Base-by-base conservation (phyloP, 805 yeast genomes). In the Ogataea sp. region DNA sequence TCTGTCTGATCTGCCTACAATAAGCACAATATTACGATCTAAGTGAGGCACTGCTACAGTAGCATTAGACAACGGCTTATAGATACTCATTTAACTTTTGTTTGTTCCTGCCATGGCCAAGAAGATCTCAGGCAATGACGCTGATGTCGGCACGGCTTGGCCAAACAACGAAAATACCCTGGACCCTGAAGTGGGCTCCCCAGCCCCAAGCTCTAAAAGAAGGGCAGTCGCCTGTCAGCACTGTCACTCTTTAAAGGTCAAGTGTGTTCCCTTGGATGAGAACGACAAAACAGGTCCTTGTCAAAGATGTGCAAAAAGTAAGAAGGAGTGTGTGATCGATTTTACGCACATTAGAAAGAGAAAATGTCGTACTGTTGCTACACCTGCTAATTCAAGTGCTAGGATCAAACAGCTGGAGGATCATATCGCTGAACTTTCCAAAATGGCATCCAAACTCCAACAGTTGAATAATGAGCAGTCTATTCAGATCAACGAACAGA, bases 221-320 rank as follows among this genome's bases (percentile, higher is more conserved):
- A 50, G 78, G 36, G 59, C 80, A 0, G 77, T 74, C 13, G 84
- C 84, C 2, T 79, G 85, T 55, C 75, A 72, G 46, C 65, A 75
- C n/a, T 88, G 97, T 54, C 95, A 90, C 51, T 57, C 83, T 0
- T 68, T 86, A 37, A 88, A 88, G 53, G 96, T 88, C 26, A 78
- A 82, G 49, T 88, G 97, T 59, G 76, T 82, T 7, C 93, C 95
- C 0, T 66, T 80, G 1, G 80, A 80, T 52, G 57, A 67, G 31
- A 51, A 65, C 24, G 73, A 80, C 42, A 78, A 79, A 9, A 57
- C 67, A 2, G 78, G 82, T 3, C 76, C 89, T 0, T 88, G 97
- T 59, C 61, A 72, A 11, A 68, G 96, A 32, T 88, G 97, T 53
- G 45, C 73, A 20, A 83, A 78, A 54, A 68, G 81, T 23, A 70